These are phyloP conservation scores for Dispira parvispora DNA, from an alignment of 192 early-diverging fungal genomes.

Conservation along the genomic window DNA sequence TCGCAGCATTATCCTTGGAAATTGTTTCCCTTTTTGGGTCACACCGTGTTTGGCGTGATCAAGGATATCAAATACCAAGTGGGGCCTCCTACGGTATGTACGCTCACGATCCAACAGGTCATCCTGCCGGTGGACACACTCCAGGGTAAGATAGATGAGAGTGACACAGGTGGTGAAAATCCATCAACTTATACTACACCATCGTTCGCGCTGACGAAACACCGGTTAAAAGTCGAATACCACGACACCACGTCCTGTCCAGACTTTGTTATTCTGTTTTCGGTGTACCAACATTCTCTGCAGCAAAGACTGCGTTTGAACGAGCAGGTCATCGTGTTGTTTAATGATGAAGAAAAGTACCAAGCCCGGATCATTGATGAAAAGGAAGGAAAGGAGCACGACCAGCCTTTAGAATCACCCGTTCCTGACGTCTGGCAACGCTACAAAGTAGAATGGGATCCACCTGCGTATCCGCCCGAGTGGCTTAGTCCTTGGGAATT, in stretches of 20 bases:
- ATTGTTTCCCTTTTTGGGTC: slow-evolving; percentile 21
- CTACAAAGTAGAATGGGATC: slow-evolving; percentile 22
- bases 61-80: slow-evolving; percentile 37
- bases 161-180: slow-evolving; percentile 25
- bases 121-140: background rate
- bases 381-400: slow-evolving; percentile 22
- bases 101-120: slow-evolving; percentile 26
- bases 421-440: slow-evolving; percentile 28
- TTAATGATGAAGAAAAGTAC: slow-evolving; percentile 41
- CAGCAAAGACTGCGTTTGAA: slow-evolving; percentile 25
- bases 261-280: slow-evolving; percentile 51
- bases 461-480: slow-evolving; percentile 8
- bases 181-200: slow-evolving; percentile 12
- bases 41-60: slow-evolving; percentile 39
- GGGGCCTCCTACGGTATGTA: slow-evolving; percentile 52
- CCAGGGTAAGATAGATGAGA: slow-evolving; percentile 23
- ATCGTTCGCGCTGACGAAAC: slow-evolving; percentile 11
- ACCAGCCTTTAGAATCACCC: slow-evolving; percentile 27
- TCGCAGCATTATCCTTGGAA: slow-evolving; percentile 23
- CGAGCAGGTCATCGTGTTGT: slow-evolving; percentile 41
- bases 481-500: slow-evolving; percentile 33
- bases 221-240: slow-evolving; percentile 37
- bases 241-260: slow-evolving; percentile 50
- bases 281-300: slow-evolving; percentile 39
- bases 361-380: slow-evolving; percentile 32